These are phyloP conservation scores for Xanthoparmelia taractica DNA, from an alignment of 495 filamentous ascomycete species.

Conservation along the genomic window DNA sequence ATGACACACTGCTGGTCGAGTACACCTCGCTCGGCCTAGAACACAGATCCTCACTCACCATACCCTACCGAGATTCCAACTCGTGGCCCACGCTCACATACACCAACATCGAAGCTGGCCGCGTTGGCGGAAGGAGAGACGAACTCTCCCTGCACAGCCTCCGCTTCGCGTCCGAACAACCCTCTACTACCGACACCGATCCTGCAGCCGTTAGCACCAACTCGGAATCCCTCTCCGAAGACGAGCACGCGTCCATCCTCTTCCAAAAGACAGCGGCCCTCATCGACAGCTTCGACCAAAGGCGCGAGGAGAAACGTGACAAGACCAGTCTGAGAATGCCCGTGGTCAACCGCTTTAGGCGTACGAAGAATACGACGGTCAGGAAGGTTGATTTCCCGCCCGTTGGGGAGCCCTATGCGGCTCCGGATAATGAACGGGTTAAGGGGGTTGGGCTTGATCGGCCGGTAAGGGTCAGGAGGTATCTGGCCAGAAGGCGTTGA, in stretches of 20 bases:
- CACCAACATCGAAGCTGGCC: constrained; percentile 19
- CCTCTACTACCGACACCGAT: neutral
- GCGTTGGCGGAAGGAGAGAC: constrained; percentile 16
- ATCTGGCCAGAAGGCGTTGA: too few species aligned
- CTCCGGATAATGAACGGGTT: neutral
- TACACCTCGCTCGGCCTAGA: constrained; percentile 20
- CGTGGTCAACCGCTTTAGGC: neutral
- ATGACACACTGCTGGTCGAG: constrained; percentile 2
- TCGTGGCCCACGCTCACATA: constrained; percentile 16
- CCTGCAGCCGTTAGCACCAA: neutral
- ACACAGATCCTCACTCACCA: constrained; percentile 11
- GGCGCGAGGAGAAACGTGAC: too few species aligned
- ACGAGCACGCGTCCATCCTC: neutral
- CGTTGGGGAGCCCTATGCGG: neutral
- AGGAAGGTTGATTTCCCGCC: neutral
- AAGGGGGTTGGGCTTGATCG: neutral
- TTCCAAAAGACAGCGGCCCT: neutral
- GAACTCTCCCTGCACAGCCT: constrained; percentile 13
- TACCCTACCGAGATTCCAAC: neutral
- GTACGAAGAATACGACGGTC: neutral
- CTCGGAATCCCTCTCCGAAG: neutral
- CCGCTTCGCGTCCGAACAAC: neutral
- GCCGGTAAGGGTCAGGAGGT: too few species aligned
- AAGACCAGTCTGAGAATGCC: neutral
- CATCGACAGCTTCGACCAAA: neutral